phyloP scores from a whole-genome alignment of 208 protist species.

The Trichomonas tenax region DNA sequence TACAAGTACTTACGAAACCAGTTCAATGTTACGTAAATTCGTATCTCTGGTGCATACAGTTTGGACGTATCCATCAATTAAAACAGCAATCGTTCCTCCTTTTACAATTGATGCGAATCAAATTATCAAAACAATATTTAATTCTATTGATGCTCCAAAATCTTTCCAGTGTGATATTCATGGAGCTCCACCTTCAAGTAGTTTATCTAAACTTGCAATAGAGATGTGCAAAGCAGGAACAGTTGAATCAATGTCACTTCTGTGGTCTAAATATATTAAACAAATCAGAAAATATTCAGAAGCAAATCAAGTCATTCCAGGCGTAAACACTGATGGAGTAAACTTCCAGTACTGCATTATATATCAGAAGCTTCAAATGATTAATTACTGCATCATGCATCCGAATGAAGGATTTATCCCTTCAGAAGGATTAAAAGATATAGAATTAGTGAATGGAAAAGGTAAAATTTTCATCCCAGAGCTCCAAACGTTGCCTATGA shows the following conservation, averaged over 20 bases:
- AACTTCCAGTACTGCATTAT: neutral
- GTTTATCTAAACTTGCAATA: neutral
- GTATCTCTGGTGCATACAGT: neutral
- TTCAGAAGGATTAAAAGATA: neutral
- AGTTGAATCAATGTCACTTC: neutral
- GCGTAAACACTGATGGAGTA: neutral
- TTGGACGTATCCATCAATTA: neutral
- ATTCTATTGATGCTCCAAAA: neutral
- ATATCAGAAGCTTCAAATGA: neutral
- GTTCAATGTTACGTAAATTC: neutral
- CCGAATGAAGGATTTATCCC: neutral
- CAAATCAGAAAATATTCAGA: neutral
- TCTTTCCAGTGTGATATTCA: neutral
- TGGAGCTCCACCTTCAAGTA: neutral
- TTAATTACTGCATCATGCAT: neutral
- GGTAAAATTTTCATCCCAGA: neutral
- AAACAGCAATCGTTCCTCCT: neutral
- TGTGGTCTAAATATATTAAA: neutral
- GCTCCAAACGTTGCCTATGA: neutral
- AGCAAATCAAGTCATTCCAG: neutral
- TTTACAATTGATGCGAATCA: neutral
- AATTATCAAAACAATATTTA: neutral
- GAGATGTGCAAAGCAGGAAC: neutral
- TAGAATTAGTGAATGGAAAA: neutral
- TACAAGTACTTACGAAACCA: neutral